phyloP scores from a whole-genome alignment of 225 moss, liverwort and hornwort species.

The Polytrichum formosum region DNA sequence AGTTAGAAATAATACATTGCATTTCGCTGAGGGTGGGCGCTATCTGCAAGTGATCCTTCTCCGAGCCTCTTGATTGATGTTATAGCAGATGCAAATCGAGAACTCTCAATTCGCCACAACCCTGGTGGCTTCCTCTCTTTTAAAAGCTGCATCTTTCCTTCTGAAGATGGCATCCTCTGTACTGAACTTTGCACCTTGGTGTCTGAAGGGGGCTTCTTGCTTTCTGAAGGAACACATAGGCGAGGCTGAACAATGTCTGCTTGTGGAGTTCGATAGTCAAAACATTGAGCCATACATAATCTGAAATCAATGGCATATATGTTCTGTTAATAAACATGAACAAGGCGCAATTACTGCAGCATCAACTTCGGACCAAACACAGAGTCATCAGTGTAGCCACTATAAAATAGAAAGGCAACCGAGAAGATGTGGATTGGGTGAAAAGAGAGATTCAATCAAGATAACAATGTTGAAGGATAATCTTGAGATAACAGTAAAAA shows the following conservation, averaged over 20 bases:
- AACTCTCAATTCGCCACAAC: slow-evolving; percentile 37
- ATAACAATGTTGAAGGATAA: too few species aligned
- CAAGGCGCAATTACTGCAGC: too few species aligned
- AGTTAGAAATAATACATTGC: slow-evolving; percentile 43
- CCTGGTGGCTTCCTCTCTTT: slow-evolving; percentile 59
- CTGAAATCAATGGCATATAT: slow-evolving; percentile 10
- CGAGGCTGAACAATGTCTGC: slow-evolving; percentile 37
- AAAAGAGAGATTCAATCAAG: too few species aligned
- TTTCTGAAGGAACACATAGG: slow-evolving; percentile 34
- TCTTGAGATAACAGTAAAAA: neutral
- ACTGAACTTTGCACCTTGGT: slow-evolving; percentile 32
- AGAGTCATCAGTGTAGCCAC: too few species aligned
- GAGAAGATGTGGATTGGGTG: too few species aligned
- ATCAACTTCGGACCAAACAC: too few species aligned
- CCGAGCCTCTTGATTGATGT: slow-evolving; percentile 79
- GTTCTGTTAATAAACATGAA: neutral
- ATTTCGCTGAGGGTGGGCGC: slow-evolving; percentile 49
- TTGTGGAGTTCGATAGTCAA: slow-evolving; percentile 25
- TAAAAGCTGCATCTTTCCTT: slow-evolving; percentile 33
- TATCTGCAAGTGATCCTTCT: slow-evolving; percentile 55
- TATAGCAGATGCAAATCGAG: slow-evolving; percentile 57
- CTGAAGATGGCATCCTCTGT: slow-evolving; percentile 40
- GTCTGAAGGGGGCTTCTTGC: too few species aligned
- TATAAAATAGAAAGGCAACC: neutral
- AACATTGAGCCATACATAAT: slow-evolving; percentile 31